Base-by-base conservation (phyloP, 139 green algal genomes). In the Pleodorina starrii region DNA sequence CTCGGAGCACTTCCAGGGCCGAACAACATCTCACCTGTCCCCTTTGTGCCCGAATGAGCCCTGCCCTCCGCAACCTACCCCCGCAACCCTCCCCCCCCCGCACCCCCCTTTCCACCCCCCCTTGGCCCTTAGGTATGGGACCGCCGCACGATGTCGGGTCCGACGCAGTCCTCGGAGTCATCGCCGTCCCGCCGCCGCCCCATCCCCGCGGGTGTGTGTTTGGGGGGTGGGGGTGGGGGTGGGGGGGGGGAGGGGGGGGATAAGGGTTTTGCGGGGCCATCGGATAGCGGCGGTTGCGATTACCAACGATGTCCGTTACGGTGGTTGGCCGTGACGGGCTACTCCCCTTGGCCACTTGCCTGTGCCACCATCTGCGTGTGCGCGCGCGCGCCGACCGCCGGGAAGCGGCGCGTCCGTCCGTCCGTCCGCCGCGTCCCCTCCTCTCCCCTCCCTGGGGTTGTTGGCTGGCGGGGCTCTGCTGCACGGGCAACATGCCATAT, bases 101-200 rank as follows among this genome's bases (percentile, higher is more conserved):
- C 72, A 3, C 2, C 69, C 69, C 36, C 38, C 35, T n/a, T 48
- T 11, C 32, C 38, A n/a, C 32, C 69, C 12, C 32, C 35, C 7
- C 35, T 25, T 48, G 2, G 12, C 36, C 14, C 19, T 10, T 42
- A 87, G 81, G 81, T 87, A 29, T 87, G 96, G 96, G 97, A 99
- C 88, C 91, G 93, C 29, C 95, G 97, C 23, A 91, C 84, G 21
- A 35, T 98, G 81, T 46, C 48, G 0, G 69, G 6, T 2, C 27
- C 36, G 38, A 32, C 25, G 54, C 54, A 12, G 9, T n/a, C n/a
- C n/a, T n/a, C n/a, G n/a, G n/a, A n/a, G n/a, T n/a, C n/a, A n/a
- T n/a, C n/a, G n/a, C n/a, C n/a, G n/a, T n/a, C n/a, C n/a, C n/a
- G 29, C 54, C 21, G 54, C 25, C 54, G 14, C 14, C 50, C 50